Conservation (phyloP, 225 moss, liverwort and hornwort species). For the Physcomitrellopsis africana region DNA sequence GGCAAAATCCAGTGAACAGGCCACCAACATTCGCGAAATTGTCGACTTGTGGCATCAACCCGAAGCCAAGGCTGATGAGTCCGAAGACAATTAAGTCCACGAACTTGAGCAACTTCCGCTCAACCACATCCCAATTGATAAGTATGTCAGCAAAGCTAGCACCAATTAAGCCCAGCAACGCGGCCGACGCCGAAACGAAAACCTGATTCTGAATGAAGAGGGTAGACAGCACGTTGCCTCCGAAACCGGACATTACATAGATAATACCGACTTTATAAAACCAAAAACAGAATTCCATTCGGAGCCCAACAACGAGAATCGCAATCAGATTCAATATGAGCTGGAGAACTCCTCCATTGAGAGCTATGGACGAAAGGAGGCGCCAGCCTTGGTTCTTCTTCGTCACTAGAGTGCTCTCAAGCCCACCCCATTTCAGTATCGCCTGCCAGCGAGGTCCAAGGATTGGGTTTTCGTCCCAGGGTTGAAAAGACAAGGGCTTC, state of each 20-base stretch:
- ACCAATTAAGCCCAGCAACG: slow-evolving; percentile 80
- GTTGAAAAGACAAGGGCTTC: slow-evolving; percentile 64
- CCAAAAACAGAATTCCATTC: slow-evolving; percentile 62
- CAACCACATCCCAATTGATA: slow-evolving; percentile 56
- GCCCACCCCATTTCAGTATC: slow-evolving; percentile 64
- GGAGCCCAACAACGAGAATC: slow-evolving; percentile 64
- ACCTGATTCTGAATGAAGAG: slow-evolving; percentile 64
- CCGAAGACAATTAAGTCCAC: slow-evolving; percentile 49
- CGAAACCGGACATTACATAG: slow-evolving; percentile 71
- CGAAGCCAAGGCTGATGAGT: slow-evolving; percentile 59
- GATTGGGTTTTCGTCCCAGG: slow-evolving; percentile 72
- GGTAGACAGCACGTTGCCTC: slow-evolving; percentile 76
- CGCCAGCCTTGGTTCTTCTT: slow-evolving; percentile 65
- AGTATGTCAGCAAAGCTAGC: slow-evolving; percentile 68
- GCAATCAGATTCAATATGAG: slow-evolving; percentile 70
- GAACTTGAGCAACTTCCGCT: slow-evolving; percentile 36
- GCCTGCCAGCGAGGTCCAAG: slow-evolving; percentile 52
- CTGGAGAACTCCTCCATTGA: slow-evolving; percentile 87
- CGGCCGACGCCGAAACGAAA: slow-evolving; percentile 77
- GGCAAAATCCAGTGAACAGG: slow-evolving; percentile 48
- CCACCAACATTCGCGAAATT: slow-evolving; percentile 88
- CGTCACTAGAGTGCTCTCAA: slow-evolving; percentile 43
- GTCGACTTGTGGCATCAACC: slow-evolving; percentile 89
- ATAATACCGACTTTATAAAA: slow-evolving; percentile 35
- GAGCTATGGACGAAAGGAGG: slow-evolving; percentile 56